Base-by-base conservation (phyloP, 2,329 filamentous ascomycete species). In the Cercospora zeae-maydis region DNA sequence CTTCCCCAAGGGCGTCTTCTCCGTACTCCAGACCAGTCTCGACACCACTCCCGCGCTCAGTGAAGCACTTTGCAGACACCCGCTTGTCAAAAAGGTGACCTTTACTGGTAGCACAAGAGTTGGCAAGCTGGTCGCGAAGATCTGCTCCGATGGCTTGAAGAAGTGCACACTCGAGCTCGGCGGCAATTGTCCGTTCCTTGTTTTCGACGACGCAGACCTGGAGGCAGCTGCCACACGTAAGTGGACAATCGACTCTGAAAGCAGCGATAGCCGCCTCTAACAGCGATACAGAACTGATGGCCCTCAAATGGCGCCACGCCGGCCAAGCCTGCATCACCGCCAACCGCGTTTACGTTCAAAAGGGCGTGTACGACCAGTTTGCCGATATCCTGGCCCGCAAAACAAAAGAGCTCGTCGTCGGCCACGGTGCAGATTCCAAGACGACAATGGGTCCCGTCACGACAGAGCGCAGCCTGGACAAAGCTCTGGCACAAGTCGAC, bases 311-410 rank as follows among this genome's bases (percentile, higher is more conserved):
- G 76, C 78, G 83, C 8, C 84, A 88, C 70, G 85, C 86, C 2
- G 86, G 86, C 2, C 86, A 88, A 73, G 84, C 85, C 2, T 88
- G 86, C 68, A 84, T 88, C 64, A 85, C 85, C 0, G 86, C 86
- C 7, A 88, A 88, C 71, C 79, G 86, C 0, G 82, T 89, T 30
- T 88, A 86, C 71, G 83, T 89, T 2, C 86, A 89, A 72, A 79
- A 78, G 1, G 82, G 81, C 11, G 81, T 91, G 8, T 86, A 87
- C 73, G 84, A 87, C 37, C 78, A 79, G 36, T 88, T 89, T 68
- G 78, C 86, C 4, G 75, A 82, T 1, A 77, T 83, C 52, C 77
- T 89, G 4, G 78, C 82, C 1, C 79, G 82, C 39, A 79, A 79
- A 64, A 84, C 83, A 1, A 76, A 78, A 14, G 77, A 79, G 62